Evolutionary conservation across 2,329 filamentous ascomycete species (phyloP).

Genomic region (Pezicula carpinea): DNA sequence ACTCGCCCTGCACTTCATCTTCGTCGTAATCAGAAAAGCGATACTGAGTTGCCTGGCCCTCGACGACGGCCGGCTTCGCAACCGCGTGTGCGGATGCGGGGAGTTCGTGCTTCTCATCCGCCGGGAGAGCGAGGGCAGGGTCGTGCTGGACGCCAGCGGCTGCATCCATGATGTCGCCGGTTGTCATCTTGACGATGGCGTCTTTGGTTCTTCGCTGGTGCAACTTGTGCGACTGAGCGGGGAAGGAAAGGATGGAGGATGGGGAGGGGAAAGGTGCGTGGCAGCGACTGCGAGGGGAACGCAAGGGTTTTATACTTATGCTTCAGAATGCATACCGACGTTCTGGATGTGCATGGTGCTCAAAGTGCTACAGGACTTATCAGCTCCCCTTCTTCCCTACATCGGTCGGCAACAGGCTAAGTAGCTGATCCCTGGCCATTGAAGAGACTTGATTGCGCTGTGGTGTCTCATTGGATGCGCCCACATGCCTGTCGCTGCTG

Average conservation of each 20-base stretch:
- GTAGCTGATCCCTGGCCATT: too few relatives aligned
- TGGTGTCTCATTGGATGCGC: too few relatives aligned
- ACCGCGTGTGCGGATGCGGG: slow-evolving; percentile 3
- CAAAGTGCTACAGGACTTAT: too few relatives aligned
- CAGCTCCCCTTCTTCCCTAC: too few relatives aligned
- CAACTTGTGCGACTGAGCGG: neutral
- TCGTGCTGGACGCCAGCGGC: slow-evolving; percentile 18
- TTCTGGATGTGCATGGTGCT: too few relatives aligned
- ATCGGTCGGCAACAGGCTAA: too few relatives aligned
- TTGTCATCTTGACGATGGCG: slow-evolving; percentile 6
- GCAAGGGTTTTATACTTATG: too few relatives aligned
- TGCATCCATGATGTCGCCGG: slow-evolving; percentile 17
- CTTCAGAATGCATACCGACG: too few relatives aligned
- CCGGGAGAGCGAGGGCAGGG: slow-evolving; percentile 16
- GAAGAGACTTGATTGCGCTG: too few relatives aligned
- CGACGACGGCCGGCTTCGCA: slow-evolving; percentile 37
- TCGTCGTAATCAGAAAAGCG: neutral
- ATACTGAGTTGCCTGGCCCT: slow-evolving; percentile 26
- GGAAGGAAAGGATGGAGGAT: neutral
- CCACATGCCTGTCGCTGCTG: too few relatives aligned
- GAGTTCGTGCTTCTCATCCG: slow-evolving; percentile 18
- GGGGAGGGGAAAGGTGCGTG: too few relatives aligned
- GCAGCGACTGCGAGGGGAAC: too few relatives aligned
- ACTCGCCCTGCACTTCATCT: neutral
- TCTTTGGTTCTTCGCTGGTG: neutral